These are phyloP conservation scores for Camellia sinensis DNA, from an alignment of 148 eudicot species.

Conservation along the genomic window DNA sequence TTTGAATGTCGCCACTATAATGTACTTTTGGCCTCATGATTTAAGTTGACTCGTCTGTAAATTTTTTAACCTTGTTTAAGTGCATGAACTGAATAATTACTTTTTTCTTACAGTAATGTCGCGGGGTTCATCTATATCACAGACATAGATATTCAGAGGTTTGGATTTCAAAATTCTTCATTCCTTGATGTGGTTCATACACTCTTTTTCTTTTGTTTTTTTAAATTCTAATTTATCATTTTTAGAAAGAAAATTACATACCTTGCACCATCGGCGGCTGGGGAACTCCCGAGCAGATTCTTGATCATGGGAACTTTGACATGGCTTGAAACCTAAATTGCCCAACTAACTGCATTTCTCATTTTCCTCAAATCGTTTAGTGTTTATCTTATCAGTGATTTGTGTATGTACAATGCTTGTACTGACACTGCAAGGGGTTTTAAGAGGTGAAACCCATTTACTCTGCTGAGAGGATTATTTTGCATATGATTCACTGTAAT, in stretches of 20 bases:
- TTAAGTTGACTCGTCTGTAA: no score
- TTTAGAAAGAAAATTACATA: conserved; percentile 74
- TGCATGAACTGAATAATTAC: no score
- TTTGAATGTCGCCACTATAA: no score
- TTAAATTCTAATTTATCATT: conserved; percentile 2
- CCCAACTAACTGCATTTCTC: no score
- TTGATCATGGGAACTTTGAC: no score
- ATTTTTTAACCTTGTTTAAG: no score
- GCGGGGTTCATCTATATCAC: conserved; percentile 87
- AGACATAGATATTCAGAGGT: conserved; percentile 78
- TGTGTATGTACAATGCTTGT: not conserved
- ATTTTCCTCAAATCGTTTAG: conserved; percentile 9
- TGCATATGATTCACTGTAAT: no score
- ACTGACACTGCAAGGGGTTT: not conserved
- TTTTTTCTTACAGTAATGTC: conserved; percentile 55
- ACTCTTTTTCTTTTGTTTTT: not conserved
- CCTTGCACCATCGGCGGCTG: conserved; percentile 84
- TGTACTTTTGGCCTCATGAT: no score
- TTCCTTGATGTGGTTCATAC: conserved; percentile 6
- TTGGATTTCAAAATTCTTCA: conserved; percentile 12
- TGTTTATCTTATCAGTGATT: not conserved
- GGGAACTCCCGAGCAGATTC: conserved; percentile 74
- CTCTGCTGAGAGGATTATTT: no score
- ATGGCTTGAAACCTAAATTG: no score
- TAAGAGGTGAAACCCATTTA: not conserved